phyloP scores from a whole-genome alignment of 495 filamentous ascomycete species.

The Lasiosphaeria hispida region DNA sequence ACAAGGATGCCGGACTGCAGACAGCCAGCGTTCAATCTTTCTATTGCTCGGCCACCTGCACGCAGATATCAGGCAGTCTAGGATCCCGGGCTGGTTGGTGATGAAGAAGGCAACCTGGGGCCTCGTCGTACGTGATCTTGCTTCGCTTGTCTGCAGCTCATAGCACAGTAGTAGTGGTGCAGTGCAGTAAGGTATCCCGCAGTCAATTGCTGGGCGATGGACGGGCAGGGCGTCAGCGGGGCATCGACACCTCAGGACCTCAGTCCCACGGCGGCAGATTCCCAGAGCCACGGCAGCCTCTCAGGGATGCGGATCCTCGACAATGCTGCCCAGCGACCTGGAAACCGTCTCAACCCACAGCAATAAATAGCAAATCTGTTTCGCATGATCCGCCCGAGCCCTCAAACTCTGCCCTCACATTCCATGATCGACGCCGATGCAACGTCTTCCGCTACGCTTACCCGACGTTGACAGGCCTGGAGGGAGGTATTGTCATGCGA shows the following conservation, averaged over 20 bases:
- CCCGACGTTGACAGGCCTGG: background rate
- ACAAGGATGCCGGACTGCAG: slow-evolving; percentile 11
- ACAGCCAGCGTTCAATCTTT: background rate
- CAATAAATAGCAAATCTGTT: background rate
- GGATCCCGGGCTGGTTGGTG: too few species aligned
- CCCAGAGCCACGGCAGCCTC: background rate
- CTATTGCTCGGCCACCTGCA: background rate
- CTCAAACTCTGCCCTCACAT: background rate
- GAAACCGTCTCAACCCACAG: slow-evolving; percentile 6
- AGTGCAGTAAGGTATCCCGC: background rate
- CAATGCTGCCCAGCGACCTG: background rate
- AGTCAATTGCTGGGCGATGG: background rate
- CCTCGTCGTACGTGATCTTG: background rate
- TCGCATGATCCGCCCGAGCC: background rate
- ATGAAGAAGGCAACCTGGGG: too few species aligned
- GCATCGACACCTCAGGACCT: background rate
- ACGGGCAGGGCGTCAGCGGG: background rate
- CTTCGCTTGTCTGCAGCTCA: background rate
- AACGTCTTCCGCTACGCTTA: background rate
- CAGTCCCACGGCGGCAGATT: background rate
- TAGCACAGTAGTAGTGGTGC: background rate
- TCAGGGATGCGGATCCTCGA: slow-evolving; percentile 4
- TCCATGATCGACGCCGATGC: slow-evolving; percentile 13
- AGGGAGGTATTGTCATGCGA: background rate
- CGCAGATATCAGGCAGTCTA: background rate